Percentiles rank a stretch among this genome's conserved stretches.
Conservation (phyloP, 108 stramenopile species). For the Fistulifera pelliculosa region DNA sequence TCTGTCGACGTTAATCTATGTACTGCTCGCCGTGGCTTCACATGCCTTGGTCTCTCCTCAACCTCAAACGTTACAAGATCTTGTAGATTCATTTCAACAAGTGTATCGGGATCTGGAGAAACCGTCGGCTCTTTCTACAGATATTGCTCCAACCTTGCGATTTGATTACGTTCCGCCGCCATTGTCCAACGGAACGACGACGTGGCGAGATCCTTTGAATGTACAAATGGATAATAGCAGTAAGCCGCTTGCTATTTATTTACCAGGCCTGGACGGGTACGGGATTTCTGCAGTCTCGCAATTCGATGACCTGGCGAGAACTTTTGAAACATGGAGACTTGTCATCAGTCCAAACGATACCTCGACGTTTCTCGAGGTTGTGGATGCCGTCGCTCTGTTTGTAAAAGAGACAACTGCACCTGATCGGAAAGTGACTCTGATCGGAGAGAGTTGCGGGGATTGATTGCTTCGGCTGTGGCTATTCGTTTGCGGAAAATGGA, state of each 20-base stretch:
- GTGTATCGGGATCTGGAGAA: slow-evolving; percentile 1
- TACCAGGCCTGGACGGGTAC: slow-evolving; percentile 83
- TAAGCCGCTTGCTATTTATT: slow-evolving; percentile 50
- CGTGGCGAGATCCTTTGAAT: not conserved
- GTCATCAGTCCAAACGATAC: slow-evolving; percentile 33
- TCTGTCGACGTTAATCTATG: too few species aligned
- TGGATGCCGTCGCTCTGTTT: slow-evolving; percentile 36
- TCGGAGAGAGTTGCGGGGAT: slow-evolving; percentile 86
- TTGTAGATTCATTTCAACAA: not conserved
- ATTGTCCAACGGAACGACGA: not conserved
- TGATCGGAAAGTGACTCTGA: slow-evolving; percentile 48
- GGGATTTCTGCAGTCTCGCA: slow-evolving; percentile 79
- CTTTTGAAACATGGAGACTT: slow-evolving; percentile 80
- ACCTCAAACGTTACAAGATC: slow-evolving; percentile 4
- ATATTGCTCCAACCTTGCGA: slow-evolving; percentile 15
- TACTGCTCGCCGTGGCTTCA: too few species aligned
- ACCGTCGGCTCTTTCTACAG: not conserved
- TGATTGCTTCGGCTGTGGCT: slow-evolving; percentile 65
- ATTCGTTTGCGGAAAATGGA: slow-evolving; percentile 23
- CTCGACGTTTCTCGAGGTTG: slow-evolving; percentile 47
- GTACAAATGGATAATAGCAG: slow-evolving; percentile 7
- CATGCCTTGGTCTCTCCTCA: too few species aligned
- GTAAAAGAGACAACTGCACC: slow-evolving; percentile 5
- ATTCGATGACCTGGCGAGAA: slow-evolving; percentile 62
- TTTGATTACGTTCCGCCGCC: slow-evolving; percentile 26